phyloP scores from a whole-genome alignment of 1,139 yeast genomes.

The Scheffersomyces cryptocercus region DNA sequence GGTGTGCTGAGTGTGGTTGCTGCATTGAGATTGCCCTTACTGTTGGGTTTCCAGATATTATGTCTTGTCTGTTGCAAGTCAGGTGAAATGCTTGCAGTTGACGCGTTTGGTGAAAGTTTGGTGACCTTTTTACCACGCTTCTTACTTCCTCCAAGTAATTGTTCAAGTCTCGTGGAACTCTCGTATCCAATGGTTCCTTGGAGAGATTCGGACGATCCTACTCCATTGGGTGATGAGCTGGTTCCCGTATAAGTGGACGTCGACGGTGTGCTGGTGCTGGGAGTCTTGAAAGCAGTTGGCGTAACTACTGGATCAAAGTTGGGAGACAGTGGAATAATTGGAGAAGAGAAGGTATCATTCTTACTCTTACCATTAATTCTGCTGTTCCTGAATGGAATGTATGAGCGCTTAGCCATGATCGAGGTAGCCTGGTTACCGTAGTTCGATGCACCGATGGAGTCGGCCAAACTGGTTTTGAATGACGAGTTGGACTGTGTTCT shows the following conservation, averaged over 20 bases:
- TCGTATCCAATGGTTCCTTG: constrained; percentile 9
- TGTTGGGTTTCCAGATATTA: constrained; percentile 7
- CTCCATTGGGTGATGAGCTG: constrained; percentile 1
- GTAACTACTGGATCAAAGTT: constrained; percentile 7
- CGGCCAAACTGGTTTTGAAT: constrained; percentile 73
- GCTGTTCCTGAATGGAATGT: constrained; percentile 46
- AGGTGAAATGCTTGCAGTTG: constrained; percentile 12
- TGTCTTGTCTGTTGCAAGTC: constrained; percentile 4
- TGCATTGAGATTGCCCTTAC: constrained; percentile 1
- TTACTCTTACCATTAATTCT: constrained; percentile 19
- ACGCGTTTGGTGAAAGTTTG: constrained; percentile 14
- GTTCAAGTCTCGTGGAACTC: constrained; percentile 23
- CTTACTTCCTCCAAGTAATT: constrained; percentile 29
- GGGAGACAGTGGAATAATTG: constrained; percentile 12
- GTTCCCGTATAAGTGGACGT: constrained; percentile 1
- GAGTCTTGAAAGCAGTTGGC: constrained; percentile 11
- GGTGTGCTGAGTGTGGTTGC: constrained; percentile 7
- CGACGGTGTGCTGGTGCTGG: constrained; percentile 4
- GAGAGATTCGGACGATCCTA: constrained; percentile 5
- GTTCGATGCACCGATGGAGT: constrained; percentile 45
- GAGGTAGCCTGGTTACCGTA: constrained; percentile 15
- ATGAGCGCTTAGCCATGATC: constrained; percentile 32
- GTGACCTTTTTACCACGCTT: constrained; percentile 22
- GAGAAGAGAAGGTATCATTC: constrained; percentile 23
- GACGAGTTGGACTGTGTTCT: constrained; percentile 75